These are phyloP conservation scores for Umbelopsis ramanniana DNA, from an alignment of 192 early-diverging fungal species.

Conservation along the genomic window DNA sequence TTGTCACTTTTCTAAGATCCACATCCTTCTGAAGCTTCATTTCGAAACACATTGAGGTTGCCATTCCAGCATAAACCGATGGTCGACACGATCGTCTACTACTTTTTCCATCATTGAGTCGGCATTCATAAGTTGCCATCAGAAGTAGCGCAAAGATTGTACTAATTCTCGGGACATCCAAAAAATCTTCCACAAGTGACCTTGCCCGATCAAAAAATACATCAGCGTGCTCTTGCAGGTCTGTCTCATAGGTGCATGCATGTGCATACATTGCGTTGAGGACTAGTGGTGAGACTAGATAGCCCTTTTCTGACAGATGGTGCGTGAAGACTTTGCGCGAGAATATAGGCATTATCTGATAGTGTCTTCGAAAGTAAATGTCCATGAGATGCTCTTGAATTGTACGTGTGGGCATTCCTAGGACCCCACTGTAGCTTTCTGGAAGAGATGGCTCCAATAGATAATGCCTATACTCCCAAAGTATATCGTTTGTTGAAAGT, in stretches of 20 bases:
- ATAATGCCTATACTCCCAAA: neutral
- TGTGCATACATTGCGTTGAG: slow-evolving; percentile 46
- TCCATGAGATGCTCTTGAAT: slow-evolving; percentile 41
- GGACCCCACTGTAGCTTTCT: slow-evolving; percentile 24
- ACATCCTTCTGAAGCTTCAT: slow-evolving; percentile 25
- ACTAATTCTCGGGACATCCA: slow-evolving; percentile 42
- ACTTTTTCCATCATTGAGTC: neutral
- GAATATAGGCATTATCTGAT: slow-evolving; percentile 24
- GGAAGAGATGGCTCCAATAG: slow-evolving; percentile 35
- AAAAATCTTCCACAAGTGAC: slow-evolving; percentile 40
- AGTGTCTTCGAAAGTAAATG: slow-evolving; percentile 34
- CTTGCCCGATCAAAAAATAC: slow-evolving; percentile 42
- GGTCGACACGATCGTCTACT: slow-evolving; percentile 21
- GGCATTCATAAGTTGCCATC: slow-evolving; percentile 26
- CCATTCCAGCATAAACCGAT: slow-evolving; percentile 40
- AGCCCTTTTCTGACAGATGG: slow-evolving; percentile 33
- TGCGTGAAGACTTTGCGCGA: slow-evolving; percentile 34
- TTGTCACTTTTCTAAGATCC: neutral
- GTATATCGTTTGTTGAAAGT: neutral
- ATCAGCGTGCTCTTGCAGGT: slow-evolving; percentile 30
- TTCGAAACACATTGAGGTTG: slow-evolving; percentile 33
- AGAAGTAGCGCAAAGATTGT: slow-evolving; percentile 40
- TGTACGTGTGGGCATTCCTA: slow-evolving; percentile 41
- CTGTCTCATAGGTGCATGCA: slow-evolving; percentile 30
- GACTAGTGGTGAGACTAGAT: slow-evolving; percentile 36